These are phyloP conservation scores for Platanthera zijinensis DNA, from an alignment of 106 monocot species.

Conservation along the genomic window DNA sequence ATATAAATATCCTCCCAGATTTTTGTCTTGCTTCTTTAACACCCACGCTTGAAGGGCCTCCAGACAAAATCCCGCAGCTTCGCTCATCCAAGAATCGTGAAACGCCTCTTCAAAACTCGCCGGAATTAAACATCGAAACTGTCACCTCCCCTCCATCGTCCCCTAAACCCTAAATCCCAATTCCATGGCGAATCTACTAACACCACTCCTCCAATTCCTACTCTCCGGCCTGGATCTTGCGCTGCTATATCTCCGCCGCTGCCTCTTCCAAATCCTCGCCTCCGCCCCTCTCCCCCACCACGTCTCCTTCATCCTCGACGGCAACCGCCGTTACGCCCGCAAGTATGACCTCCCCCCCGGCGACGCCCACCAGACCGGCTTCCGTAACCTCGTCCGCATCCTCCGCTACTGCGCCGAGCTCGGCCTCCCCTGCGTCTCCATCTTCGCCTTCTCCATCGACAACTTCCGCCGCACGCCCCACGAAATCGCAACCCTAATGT, in stretches of 20 bases:
- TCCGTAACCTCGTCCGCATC: constrained; percentile 11
- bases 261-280: constrained; percentile 27
- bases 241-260: constrained; percentile 10
- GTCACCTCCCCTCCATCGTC: background rate
- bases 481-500: constrained; percentile 22
- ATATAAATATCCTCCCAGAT: no score
- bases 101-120: background rate
- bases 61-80: no score
- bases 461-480: constrained; percentile 27
- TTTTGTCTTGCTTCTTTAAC: no score
- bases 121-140: background rate
- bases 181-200: background rate
- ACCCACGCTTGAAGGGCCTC: no score
- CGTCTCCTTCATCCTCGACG: constrained; percentile 45
- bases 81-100: no score
- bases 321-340: constrained; percentile 35
- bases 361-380: constrained; percentile 22
- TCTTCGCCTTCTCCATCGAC: constrained; percentile 45
- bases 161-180: background rate
- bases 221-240: background rate
- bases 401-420: constrained; percentile 39
- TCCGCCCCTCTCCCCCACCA: constrained; percentile 27
- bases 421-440: constrained; percentile 21
- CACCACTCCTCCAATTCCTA: background rate
- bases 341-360: constrained; percentile 8